Evolutionary conservation across 2,329 filamentous ascomycete species (phyloP).

Genomic region (Fusarium napiforme): DNA sequence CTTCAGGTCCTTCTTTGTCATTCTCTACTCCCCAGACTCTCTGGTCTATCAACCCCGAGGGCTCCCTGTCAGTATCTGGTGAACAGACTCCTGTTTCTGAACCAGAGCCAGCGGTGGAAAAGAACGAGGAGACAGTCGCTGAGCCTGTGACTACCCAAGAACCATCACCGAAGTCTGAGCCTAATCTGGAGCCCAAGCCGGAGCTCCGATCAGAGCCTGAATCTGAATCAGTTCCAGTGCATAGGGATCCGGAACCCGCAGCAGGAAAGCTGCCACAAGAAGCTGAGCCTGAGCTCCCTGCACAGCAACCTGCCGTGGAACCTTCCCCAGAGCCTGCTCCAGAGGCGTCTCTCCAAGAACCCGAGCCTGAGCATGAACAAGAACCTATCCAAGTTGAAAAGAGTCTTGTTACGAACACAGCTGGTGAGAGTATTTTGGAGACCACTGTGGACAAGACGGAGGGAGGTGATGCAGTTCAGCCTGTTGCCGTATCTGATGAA

Average conservation of each 20-base stretch:
- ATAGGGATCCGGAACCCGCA: conserved; percentile 22
- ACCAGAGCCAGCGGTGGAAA: conserved; percentile 16
- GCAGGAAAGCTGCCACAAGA: conserved; percentile 23
- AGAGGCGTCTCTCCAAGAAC: conserved; percentile 3
- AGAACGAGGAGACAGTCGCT: neutral
- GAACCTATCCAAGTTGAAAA: conserved; percentile 43
- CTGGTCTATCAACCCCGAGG: conserved; percentile 64
- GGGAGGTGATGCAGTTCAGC: conserved; percentile 48
- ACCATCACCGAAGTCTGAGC: conserved; percentile 5
- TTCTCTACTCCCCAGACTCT: conserved; percentile 61
- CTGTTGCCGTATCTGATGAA: conserved; percentile 51
- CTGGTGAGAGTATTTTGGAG: conserved; percentile 57
- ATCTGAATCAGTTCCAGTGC: conserved; percentile 24
- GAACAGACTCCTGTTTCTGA: conserved; percentile 28
- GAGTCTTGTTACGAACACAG: conserved; percentile 55
- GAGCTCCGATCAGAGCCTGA: conserved; percentile 24
- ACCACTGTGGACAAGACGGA: conserved; percentile 52
- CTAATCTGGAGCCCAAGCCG: conserved; percentile 18
- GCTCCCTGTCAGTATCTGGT: conserved; percentile 50
- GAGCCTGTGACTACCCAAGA: conserved; percentile 4
- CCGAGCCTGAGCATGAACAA: neutral
- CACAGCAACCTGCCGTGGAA: conserved; percentile 29
- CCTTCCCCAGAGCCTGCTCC: conserved; percentile 12
- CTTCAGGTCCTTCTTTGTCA: conserved; percentile 53
- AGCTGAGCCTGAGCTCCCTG: conserved; percentile 18